Evolutionary conservation across 148 eudicot species (phyloP).

Genomic region (Amaranthus hypochondriacus): DNA sequence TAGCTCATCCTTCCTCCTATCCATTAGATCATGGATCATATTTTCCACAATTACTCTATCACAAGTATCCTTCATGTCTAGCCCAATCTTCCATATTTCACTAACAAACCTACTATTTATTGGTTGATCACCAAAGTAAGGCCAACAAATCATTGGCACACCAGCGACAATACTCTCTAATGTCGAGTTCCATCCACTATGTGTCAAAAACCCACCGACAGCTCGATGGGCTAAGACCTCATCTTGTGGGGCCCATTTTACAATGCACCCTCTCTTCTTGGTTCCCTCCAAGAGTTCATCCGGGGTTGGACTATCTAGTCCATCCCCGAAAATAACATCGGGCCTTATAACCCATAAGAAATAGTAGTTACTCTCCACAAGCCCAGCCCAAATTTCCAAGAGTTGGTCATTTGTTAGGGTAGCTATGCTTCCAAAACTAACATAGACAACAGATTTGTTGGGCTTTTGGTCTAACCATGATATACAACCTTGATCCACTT

Average conservation of each 20-base stretch:
- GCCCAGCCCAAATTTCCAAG: conserved; percentile 28
- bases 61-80: conserved; percentile 20
- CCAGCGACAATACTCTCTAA: conserved; percentile 11
- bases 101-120: conserved; percentile 18
- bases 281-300: background rate
- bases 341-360: conserved; percentile 33
- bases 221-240: conserved; percentile 21
- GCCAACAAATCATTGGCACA: conserved; percentile 30
- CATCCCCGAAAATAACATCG: conserved; percentile 1
- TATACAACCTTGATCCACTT: conserved; percentile 35
- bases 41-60: conserved; percentile 15
- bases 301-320: background rate
- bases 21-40: conserved; percentile 21
- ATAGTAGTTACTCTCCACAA: conserved; percentile 14
- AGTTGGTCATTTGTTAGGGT: conserved; percentile 22
- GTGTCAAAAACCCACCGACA: conserved; percentile 23
- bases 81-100: conserved; percentile 24
- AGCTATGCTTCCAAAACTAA: conserved; percentile 27
- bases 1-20: conserved; percentile 13
- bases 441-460: conserved; percentile 22
- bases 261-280: conserved; percentile 11
- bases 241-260: conserved; percentile 31
- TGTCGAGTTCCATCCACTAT: conserved; percentile 25
- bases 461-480: conserved; percentile 26
- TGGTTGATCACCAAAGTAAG: conserved; percentile 25